These are phyloP conservation scores for Pyrenophora tritici-repentis DNA, from an alignment of 2,329 filamentous ascomycete species.

Conservation along the genomic window DNA sequence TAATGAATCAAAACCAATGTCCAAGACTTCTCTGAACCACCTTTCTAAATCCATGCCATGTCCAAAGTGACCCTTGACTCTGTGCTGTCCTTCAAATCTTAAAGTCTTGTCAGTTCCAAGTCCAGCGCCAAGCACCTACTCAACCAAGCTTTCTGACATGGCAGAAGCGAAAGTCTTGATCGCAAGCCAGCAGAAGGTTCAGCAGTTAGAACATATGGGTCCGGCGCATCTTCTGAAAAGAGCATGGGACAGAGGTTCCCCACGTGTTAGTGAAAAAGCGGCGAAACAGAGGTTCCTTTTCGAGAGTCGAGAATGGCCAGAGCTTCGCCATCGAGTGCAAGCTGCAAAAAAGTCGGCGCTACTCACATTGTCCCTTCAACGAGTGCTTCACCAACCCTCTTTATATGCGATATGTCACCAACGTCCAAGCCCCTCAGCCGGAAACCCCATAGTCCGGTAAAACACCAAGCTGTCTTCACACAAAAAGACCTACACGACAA, in stretches of 20 bases:
- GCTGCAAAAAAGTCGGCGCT: constrained; percentile 13
- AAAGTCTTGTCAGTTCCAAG: background rate
- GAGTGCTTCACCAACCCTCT: background rate
- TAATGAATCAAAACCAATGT: too few relatives aligned
- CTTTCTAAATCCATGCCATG: too few relatives aligned
- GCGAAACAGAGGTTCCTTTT: constrained; percentile 27
- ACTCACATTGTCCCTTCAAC: constrained; percentile 8
- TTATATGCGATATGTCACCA: constrained; percentile 2
- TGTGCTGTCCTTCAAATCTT: too few relatives aligned
- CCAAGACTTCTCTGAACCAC: too few relatives aligned
- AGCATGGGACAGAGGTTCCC: constrained; percentile 19
- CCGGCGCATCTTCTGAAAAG: too few relatives aligned
- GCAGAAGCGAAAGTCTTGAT: too few relatives aligned
- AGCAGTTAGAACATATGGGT: too few relatives aligned
- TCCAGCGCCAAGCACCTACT: background rate
- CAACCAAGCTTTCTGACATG: too few relatives aligned
- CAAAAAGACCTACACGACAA: background rate
- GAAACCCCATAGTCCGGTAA: too few relatives aligned
- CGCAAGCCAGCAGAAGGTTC: background rate
- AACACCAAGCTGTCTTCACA: background rate
- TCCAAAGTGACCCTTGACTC: too few relatives aligned
- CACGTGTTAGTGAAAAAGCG: constrained; percentile 1
- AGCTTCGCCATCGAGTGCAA: constrained; percentile 26
- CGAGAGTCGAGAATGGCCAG: constrained; percentile 21
- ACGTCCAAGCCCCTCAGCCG: too few relatives aligned